Evolutionary conservation across 768 basidiomycete species (phyloP).

Genomic region (Tylopilus subfusipes): DNA sequence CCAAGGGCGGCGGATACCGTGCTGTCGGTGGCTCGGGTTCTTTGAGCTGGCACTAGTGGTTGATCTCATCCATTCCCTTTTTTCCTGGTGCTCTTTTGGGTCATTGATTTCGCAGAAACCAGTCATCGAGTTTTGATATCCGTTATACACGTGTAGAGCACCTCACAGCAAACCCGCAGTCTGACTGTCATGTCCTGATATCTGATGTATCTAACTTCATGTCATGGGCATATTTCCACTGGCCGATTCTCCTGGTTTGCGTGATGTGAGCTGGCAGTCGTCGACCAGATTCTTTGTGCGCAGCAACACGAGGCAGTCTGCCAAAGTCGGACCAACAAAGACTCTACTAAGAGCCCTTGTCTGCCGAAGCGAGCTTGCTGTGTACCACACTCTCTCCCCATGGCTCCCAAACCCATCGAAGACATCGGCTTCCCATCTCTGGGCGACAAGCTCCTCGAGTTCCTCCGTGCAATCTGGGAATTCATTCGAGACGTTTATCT

Average conservation of each 20-base stretch:
- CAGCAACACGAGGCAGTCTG: background rate
- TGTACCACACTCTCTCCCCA: background rate
- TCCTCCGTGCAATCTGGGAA: slow-evolving; percentile 15
- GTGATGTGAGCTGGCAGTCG: too few species aligned
- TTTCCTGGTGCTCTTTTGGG: background rate
- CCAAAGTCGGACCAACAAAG: background rate
- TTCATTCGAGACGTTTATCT: slow-evolving; percentile 6
- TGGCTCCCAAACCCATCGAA: slow-evolving; percentile 18
- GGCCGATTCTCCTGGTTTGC: too few species aligned
- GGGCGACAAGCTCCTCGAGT: slow-evolving; percentile 11
- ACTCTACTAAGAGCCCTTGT: background rate
- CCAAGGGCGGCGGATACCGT: slow-evolving; percentile 4
- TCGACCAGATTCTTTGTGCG: too few species aligned
- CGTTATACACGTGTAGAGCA: too few species aligned
- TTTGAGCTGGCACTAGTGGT: background rate
- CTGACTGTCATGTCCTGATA: too few species aligned
- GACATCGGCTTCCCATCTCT: slow-evolving; percentile 19
- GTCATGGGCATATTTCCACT: too few species aligned
- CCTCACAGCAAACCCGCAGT: too few species aligned
- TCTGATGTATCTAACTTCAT: too few species aligned
- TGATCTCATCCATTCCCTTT: background rate
- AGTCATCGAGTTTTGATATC: background rate
- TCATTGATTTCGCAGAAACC: too few species aligned
- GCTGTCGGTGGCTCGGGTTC: background rate
- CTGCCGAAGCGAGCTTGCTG: background rate